phyloP scores from a whole-genome alignment of 2,329 filamentous ascomycete species.

The Claviceps sp. region DNA sequence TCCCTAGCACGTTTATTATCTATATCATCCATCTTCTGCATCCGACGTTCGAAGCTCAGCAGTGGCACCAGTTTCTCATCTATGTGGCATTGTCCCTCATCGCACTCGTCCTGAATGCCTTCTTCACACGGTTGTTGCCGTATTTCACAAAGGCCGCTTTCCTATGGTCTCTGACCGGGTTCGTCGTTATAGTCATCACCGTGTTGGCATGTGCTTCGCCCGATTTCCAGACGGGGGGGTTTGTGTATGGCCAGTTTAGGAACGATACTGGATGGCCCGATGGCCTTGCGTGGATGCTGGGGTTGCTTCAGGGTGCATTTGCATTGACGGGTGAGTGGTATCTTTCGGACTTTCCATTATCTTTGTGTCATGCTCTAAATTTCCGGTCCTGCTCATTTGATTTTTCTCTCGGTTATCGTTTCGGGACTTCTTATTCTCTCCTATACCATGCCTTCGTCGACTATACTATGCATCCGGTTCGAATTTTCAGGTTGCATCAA shows the following conservation, averaged over 20 bases:
- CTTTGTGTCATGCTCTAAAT: too few relatives aligned
- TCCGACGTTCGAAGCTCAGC: slow-evolving; percentile 38
- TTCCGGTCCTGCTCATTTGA: too few relatives aligned
- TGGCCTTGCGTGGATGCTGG: slow-evolving; percentile 44
- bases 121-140: slow-evolving; percentile 41
- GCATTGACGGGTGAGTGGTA: slow-evolving; percentile 24
- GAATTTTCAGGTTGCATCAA: too few relatives aligned
- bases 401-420: too few relatives aligned
- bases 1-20: slow-evolving; percentile 53
- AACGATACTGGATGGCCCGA: slow-evolving; percentile 59
- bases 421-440: too few relatives aligned
- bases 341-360: neutral
- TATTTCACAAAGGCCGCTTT: slow-evolving; percentile 56
- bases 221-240: slow-evolving; percentile 47
- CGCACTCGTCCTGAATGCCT: slow-evolving; percentile 52
- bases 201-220: slow-evolving; percentile 52
- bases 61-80: slow-evolving; percentile 63
- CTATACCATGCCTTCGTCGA: too few relatives aligned
- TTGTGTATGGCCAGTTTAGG: slow-evolving; percentile 55
- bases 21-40: slow-evolving; percentile 51
- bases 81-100: slow-evolving; percentile 51
- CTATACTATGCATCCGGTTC: too few relatives aligned
- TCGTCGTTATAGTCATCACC: slow-evolving; percentile 56
- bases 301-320: slow-evolving; percentile 38
- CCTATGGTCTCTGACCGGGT: slow-evolving; percentile 56